A percentile compares a stretch with the other conserved stretches of the same genome.
Conservation (phyloP, 2,329 filamentous ascomycete genomes). For the Gaeumannomyces sp. region DNA sequence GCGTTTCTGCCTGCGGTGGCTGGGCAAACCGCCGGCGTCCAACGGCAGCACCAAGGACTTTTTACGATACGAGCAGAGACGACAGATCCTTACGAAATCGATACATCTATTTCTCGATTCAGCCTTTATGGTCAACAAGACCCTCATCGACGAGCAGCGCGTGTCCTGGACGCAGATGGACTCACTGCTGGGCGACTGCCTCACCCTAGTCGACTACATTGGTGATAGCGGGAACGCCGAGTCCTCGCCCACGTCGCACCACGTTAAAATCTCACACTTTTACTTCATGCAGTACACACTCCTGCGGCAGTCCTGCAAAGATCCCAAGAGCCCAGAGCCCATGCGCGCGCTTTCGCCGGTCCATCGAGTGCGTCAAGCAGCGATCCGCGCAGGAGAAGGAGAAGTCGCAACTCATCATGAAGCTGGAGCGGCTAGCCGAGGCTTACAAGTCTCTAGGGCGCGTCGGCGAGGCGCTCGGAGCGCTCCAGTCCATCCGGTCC, state of each 20-base stretch:
- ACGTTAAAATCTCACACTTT: slow-evolving; percentile 63
- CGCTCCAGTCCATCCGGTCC: slow-evolving; percentile 55
- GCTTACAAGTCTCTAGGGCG: slow-evolving; percentile 47
- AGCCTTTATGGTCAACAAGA: slow-evolving; percentile 49
- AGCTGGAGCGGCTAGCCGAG: slow-evolving; percentile 62
- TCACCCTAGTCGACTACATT: slow-evolving; percentile 47
- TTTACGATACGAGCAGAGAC: slow-evolving; percentile 55
- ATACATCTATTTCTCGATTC: slow-evolving; percentile 56
- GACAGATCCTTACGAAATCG: slow-evolving; percentile 44
- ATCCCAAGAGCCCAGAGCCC: slow-evolving; percentile 34
- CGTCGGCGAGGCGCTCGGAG: slow-evolving; percentile 50
- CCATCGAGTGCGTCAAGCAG: slow-evolving; percentile 55
- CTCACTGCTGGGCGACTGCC: slow-evolving; percentile 49
- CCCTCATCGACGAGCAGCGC: slow-evolving; percentile 39
- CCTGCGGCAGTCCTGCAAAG: slow-evolving; percentile 38
- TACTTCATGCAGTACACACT: slow-evolving; percentile 60
- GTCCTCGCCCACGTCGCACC: slow-evolving; percentile 32
- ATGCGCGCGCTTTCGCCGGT: slow-evolving; percentile 55
- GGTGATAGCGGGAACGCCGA: slow-evolving; percentile 29
- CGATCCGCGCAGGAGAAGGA: slow-evolving; percentile 49
- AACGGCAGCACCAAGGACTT: slow-evolving; percentile 49
- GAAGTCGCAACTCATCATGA: slow-evolving; percentile 53
- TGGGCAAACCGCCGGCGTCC: slow-evolving; percentile 49
- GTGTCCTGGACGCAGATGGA: slow-evolving; percentile 51
- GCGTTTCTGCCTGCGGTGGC: slow-evolving; percentile 54